A percentile compares a stretch with the other conserved stretches of the same genome.
phyloP scores from a whole-genome alignment of 495 filamentous ascomycete genomes.

The Xylaria palmicola region DNA sequence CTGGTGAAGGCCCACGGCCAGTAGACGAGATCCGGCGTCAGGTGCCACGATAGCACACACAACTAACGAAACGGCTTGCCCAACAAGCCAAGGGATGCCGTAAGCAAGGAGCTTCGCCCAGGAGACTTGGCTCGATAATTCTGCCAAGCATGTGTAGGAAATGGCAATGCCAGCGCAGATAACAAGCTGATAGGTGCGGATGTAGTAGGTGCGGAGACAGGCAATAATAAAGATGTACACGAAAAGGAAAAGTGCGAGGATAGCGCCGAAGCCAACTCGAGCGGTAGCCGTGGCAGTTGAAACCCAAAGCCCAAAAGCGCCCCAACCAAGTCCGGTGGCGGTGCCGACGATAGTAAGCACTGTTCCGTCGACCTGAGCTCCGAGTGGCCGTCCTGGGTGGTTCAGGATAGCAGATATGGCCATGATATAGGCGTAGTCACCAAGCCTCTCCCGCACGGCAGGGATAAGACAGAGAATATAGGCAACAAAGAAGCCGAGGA shows the following conservation, averaged over 20 bases:
- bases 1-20: conserved; percentile 46
- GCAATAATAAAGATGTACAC: conserved; percentile 50
- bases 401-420: conserved; percentile 52
- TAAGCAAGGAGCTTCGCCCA: conserved; percentile 52
- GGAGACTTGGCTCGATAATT: conserved; percentile 40
- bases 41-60: conserved; percentile 48
- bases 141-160: conserved; percentile 51
- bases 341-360: conserved; percentile 53
- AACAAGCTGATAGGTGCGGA: conserved; percentile 54
- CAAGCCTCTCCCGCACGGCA: conserved; percentile 41
- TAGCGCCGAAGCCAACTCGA: conserved; percentile 50
- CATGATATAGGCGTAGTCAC: conserved; percentile 53
- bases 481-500: conserved; percentile 52
- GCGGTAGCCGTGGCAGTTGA: conserved; percentile 46
- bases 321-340: conserved; percentile 56
- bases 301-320: conserved; percentile 51
- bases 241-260: conserved; percentile 53
- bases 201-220: conserved; percentile 52
- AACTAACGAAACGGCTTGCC: conserved; percentile 50
- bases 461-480: conserved; percentile 56
- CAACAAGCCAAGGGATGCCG: conserved; percentile 56
- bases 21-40: conserved; percentile 51
- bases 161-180: conserved; percentile 56
- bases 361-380: conserved; percentile 56
- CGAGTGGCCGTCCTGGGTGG: conserved; percentile 53